Base-by-base conservation (phyloP, 2,329 filamentous ascomycete genomes). In the Venturia oleaginea region DNA sequence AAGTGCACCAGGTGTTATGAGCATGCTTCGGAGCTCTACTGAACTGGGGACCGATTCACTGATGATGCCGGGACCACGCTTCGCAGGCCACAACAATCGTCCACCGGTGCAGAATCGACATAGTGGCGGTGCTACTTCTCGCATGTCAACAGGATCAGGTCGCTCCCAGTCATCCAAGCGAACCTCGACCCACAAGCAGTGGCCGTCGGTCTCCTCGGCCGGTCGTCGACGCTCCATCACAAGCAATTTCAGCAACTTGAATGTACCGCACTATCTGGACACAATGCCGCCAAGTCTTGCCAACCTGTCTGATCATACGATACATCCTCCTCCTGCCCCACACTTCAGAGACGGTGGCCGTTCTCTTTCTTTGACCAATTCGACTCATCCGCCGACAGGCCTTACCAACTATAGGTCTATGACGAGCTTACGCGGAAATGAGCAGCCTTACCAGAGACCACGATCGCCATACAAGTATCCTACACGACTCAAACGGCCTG, bases 11-110 rank as follows among this genome's bases (percentile, higher is more conserved):
- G 78, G 76, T 48, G 75, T 81, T 66, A 72, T 78, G 71, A 79
- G 77, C 67, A 81, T 81, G 79, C 77, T 81, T 64, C 77, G 77
- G 65, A 81, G 78, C 13, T 76, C 76, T 10, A 81, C 78, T 1
- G 79, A 81, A 68, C 75, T 79, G 60, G 78, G 79, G 34, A 70
- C 79, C 22, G 60, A 73, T 72, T 6, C 74, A 75, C 62, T 68
- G 24, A 27, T 59, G 40, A 42, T 48, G 34, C 40, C 63, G 11
- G 27, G 19, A 22, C 63, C 59, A 65, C 57, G 64, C 43, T 62
- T 65, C 42, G 32, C 59, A 24, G 55, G 30, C 30, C 34, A 60
- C 13, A 64, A 64, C 32, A 51, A 64, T 30, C 38, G 40, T 15
- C 34, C 22, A 13, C 61, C 27, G 27, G 22, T 34, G n/a, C 37